Conservation (phyloP, 75 land plant genomes). For the Pseudotsuga menziesii region DNA sequence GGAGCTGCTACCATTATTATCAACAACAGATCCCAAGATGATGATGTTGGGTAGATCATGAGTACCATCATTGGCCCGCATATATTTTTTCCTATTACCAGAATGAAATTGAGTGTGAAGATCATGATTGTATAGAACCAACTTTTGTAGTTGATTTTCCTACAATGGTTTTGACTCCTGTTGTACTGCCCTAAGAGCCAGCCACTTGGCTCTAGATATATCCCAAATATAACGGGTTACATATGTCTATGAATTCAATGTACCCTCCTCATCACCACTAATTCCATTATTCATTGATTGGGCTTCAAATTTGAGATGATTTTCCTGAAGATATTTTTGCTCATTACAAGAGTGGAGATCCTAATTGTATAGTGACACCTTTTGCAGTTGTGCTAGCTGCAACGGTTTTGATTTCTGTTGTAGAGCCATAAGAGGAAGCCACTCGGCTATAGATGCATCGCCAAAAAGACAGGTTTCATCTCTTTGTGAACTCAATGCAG, state of each 20-base stretch:
- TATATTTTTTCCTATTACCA: neutral
- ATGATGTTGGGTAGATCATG: conserved; percentile 4
- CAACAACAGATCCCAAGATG: conserved; percentile 1
- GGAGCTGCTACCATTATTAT: neutral
- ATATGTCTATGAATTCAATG: no score
- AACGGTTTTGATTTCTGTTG: neutral
- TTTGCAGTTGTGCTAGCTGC: neutral
- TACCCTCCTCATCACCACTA: no score
- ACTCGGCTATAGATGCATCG: neutral
- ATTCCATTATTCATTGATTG: no score
- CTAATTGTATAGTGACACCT: neutral
- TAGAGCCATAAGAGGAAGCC: neutral
- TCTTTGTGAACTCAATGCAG: neutral
- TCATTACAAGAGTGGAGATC: no score
- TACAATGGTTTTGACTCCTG: neutral
- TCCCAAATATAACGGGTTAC: no score
- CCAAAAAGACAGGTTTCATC: neutral
- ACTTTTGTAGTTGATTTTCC: neutral
- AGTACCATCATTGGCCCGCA: neutral
- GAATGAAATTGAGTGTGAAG: neutral
- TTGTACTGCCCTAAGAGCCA: neutral
- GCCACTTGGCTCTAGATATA: neutral
- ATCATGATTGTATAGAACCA: neutral
- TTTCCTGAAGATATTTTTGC: no score
- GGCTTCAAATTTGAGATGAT: no score